Conservation (phyloP, 1,284 basidiomycete genomes). For the Apiotrichum gracile region DNA sequence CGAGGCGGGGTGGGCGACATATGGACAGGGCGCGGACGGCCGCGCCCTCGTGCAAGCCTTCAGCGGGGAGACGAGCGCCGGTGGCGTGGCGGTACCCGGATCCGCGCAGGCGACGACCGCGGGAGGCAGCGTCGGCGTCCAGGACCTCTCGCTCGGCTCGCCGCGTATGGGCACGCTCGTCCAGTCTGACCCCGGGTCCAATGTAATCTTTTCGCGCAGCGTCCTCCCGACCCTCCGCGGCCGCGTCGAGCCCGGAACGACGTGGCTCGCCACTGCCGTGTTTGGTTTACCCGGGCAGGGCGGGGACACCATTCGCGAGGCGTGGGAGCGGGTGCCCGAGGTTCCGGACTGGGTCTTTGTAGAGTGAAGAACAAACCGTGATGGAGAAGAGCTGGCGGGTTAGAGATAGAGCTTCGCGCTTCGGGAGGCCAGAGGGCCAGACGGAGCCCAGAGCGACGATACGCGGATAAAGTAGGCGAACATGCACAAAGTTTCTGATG, state of each 20-base stretch:
- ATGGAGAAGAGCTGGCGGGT: too few relatives aligned
- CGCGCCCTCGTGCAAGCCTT: slow-evolving; percentile 52
- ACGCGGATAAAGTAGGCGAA: too few relatives aligned
- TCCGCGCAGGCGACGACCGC: slow-evolving; percentile 55
- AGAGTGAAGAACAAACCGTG: too few relatives aligned
- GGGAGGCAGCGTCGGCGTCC: slow-evolving; percentile 25
- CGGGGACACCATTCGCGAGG: too few relatives aligned
- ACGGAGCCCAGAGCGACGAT: too few relatives aligned
- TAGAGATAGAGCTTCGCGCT: too few relatives aligned
- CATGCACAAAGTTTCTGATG: too few relatives aligned
- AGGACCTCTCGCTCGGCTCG: neutral
- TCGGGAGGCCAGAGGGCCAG: too few relatives aligned
- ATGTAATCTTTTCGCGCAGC: slow-evolving; percentile 62
- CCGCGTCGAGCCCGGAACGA: slow-evolving; percentile 49
- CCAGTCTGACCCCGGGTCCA: slow-evolving; percentile 66
- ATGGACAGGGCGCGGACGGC: slow-evolving; percentile 61
- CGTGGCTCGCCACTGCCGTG: slow-evolving; percentile 64
- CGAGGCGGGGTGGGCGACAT: slow-evolving; percentile 66
- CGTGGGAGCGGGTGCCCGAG: too few relatives aligned
- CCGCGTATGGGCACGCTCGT: slow-evolving; percentile 52
- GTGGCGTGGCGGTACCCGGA: slow-evolving; percentile 32
- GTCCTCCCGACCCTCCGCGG: slow-evolving; percentile 61
- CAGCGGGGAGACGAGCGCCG: slow-evolving; percentile 35
- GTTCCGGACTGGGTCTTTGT: too few relatives aligned
- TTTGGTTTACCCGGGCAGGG: slow-evolving; percentile 56